A percentile compares a stretch with the other conserved stretches of the same genome.
Evolutionary conservation across 352 stramenopile genomes (phyloP).

Genomic region (Globisporangium mamillatum): DNA sequence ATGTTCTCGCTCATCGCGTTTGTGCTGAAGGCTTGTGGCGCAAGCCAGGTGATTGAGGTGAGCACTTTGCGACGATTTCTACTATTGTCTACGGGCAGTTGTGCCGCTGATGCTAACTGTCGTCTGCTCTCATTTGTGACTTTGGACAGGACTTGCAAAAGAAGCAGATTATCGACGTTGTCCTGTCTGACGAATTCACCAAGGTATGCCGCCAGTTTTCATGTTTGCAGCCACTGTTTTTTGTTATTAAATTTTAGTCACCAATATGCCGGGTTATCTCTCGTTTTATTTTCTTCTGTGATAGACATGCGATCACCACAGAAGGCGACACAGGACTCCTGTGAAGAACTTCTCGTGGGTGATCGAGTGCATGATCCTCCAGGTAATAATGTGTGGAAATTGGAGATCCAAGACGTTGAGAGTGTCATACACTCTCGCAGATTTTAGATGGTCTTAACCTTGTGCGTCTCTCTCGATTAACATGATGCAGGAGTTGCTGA

Average conservation of each 20-base stretch:
- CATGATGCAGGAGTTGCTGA: conserved; percentile 38
- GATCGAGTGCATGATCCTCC: conserved; percentile 77
- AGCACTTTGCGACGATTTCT: conserved; percentile 7
- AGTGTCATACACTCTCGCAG: background rate
- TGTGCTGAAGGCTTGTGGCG: conserved; percentile 63
- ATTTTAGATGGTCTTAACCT: background rate
- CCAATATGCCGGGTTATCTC: background rate
- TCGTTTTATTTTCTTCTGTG: background rate
- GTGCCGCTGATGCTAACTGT: background rate
- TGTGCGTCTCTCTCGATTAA: background rate
- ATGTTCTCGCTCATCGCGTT: conserved; percentile 50
- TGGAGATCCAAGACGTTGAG: background rate
- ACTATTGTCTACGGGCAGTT: background rate
- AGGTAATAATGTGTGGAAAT: conserved; percentile 31
- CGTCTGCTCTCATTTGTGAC: background rate
- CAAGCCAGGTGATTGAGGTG: conserved; percentile 55
- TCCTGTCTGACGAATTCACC: conserved; percentile 69
- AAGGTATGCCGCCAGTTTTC: conserved; percentile 30
- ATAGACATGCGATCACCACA: conserved; percentile 58
- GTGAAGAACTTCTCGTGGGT: conserved; percentile 79
- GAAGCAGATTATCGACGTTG: conserved; percentile 43
- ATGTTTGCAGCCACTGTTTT: background rate
- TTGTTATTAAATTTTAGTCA: background rate
- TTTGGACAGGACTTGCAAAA: conserved; percentile 10
- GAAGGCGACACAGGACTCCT: conserved; percentile 29